Base-by-base conservation (phyloP, 345 rosid genomes). In the Kernera saxatilis region DNA sequence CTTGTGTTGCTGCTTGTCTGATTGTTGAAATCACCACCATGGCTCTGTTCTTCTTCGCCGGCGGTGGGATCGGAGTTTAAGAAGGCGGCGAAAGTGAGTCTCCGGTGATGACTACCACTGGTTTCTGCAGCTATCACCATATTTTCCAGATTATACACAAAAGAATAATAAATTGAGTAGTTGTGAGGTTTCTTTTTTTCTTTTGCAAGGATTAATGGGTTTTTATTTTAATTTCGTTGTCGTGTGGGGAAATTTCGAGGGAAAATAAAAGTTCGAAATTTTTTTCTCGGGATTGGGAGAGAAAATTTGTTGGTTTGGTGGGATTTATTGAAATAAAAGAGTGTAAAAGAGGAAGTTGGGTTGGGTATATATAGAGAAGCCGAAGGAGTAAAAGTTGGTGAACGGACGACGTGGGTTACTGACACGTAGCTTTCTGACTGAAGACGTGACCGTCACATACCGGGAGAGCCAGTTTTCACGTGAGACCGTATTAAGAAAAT, bases 81-180 rank as follows among this genome's bases (percentile, higher is more conserved):
- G 64, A 87, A 80, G 21, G 85, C 81, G 14, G 87, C 88, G 21
- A 92, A 78, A 39, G 83, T 85, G 11, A 84, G 86, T 30, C 91
- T 64, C 62, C 73, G 81, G 65, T 35, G 72, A 14, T 70, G 76
- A 76, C 62, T 25, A 75, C 25, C n/a, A 60, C 30, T 51, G 11
- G 62, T 62, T 43, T 75, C 79, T 48, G 30, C 6, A 29, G 68
- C 71, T 48, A 48, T 63, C 0, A 70, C 71, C 79, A 76, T 76
- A 22, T 46, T 46, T 64, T 62, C 18, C 21, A 18, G 52, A 65
- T 35, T 25, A 25, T n/a, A 22, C 5, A 32, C 29, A 46, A 18
- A 14, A 63, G 1, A 72, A 43, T 3, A 13, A 66, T 5, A 2
- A 15, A 23, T 15, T 8, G n/a, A 63, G 49, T 64, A 15, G 55